Conservation (phyloP, 345 rosid species). For the Eucalyptus sideroxylon region DNA sequence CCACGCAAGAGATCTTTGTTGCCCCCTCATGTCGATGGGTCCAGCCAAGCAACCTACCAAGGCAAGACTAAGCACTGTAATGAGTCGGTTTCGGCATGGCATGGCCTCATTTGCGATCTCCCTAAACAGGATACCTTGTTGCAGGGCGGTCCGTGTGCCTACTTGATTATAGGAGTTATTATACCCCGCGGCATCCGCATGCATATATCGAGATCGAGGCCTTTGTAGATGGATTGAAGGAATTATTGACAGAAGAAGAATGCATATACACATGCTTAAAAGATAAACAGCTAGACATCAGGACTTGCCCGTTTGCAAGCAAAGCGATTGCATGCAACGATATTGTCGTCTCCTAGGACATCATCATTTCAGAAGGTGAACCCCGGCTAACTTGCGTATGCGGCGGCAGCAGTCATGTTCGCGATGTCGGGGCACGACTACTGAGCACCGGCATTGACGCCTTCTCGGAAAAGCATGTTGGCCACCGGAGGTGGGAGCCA, state of each 20-base stretch:
- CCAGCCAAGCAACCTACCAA: neutral
- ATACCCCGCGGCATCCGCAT: neutral
- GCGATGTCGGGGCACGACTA: neutral
- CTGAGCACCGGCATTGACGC: neutral
- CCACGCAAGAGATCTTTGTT: neutral
- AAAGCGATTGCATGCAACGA: neutral
- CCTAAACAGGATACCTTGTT: neutral
- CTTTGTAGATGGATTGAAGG: neutral
- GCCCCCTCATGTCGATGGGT: neutral
- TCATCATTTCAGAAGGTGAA: neutral
- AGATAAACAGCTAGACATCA: neutral
- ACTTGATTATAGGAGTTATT: neutral
- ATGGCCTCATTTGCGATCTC: neutral
- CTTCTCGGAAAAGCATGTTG: conserved; percentile 22
- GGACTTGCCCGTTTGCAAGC: neutral
- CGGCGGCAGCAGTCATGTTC: neutral
- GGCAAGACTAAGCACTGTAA: neutral
- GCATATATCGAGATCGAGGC: neutral
- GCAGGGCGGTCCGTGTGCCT: fast-evolving
- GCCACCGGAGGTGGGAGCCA: conserved; percentile 41
- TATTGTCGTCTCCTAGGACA: neutral
- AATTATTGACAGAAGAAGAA: neutral
- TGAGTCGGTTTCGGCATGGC: neutral
- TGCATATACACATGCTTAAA: fast-evolving
- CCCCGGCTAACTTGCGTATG: neutral